Conservation (phyloP, 345 rosid species). For the Lepidium sativum region DNA sequence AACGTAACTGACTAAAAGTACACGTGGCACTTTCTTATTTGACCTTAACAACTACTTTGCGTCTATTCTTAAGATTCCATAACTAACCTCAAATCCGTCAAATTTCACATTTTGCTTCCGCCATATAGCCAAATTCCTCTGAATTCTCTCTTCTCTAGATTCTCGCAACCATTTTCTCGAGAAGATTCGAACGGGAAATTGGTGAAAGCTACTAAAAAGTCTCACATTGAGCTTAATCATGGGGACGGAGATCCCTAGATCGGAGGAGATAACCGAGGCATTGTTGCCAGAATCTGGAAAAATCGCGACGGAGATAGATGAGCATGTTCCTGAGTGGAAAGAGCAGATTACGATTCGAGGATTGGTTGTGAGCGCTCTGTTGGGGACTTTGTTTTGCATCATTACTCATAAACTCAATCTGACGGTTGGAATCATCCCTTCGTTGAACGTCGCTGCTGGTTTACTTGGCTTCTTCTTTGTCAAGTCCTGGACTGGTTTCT, state of each 20-base stretch:
- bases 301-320: slow-evolving; percentile 11
- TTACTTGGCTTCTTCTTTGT: slow-evolving; percentile 87
- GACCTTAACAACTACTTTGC: slow-evolving; percentile 1
- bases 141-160: background rate
- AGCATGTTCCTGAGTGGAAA: slow-evolving; percentile 70
- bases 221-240: slow-evolving; percentile 20
- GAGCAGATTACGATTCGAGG: slow-evolving; percentile 89
- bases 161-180: background rate
- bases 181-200: background rate
- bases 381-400: slow-evolving; percentile 75
- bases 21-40: background rate
- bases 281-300: slow-evolving; percentile 29
- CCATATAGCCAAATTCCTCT: background rate
- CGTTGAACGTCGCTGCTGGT: slow-evolving; percentile 88
- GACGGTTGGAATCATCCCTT: slow-evolving; percentile 87
- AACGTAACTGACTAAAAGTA: background rate
- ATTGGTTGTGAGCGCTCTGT: slow-evolving; percentile 51
- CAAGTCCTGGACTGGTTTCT: slow-evolving; percentile 77
- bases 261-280: slow-evolving; percentile 45
- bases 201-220: background rate
- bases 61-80: background rate
- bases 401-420: slow-evolving; percentile 86
- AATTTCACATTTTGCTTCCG: background rate
- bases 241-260: slow-evolving; percentile 45
- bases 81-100: slow-evolving; percentile 14